Evolutionary conservation across 2,329 filamentous ascomycete genomes (phyloP).

Genomic region (Aspergillus intermedius): DNA sequence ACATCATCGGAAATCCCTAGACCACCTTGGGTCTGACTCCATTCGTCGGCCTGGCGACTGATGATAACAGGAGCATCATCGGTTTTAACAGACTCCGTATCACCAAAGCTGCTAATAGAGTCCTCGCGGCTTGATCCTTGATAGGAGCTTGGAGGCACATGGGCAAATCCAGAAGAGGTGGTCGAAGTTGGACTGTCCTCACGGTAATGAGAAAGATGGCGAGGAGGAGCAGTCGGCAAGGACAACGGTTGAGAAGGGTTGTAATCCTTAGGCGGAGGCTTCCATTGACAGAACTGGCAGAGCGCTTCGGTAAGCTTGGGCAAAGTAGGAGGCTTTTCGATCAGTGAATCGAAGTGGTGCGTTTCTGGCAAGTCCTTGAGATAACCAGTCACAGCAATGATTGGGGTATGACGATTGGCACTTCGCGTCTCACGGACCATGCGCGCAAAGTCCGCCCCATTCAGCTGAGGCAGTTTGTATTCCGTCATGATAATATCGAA

Average conservation of each 20-base stretch:
- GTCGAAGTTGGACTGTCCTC: constrained; percentile 82
- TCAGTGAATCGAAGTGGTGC: constrained; percentile 90
- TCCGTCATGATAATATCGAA: constrained; percentile 99
- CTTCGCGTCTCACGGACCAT: constrained; percentile 98
- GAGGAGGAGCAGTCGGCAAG: constrained; percentile 55
- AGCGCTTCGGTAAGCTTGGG: constrained; percentile 86
- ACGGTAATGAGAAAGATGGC: constrained; percentile 55
- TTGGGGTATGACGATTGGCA: constrained; percentile 86
- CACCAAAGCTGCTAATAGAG: constrained; percentile 76
- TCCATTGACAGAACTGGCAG: constrained; percentile 87
- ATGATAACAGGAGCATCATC: constrained; percentile 74
- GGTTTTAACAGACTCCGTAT: constrained; percentile 68
- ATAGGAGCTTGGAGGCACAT: constrained; percentile 67
- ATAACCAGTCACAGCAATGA: constrained; percentile 94
- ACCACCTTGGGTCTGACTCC: constrained; percentile 60
- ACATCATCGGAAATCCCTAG: constrained; percentile 67
- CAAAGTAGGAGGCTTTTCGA: constrained; percentile 93
- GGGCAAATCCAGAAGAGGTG: constrained; percentile 61
- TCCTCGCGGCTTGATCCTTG: constrained; percentile 76
- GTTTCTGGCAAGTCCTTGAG: constrained; percentile 93
- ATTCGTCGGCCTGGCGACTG: constrained; percentile 68
- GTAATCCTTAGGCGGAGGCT: constrained; percentile 61
- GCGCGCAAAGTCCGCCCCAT: constrained; percentile 86
- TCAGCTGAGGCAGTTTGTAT: constrained; percentile 90
- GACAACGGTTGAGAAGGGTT: constrained; percentile 49